These are phyloP conservation scores for Cinchona pubescens DNA, from an alignment of 257 asterid genomes.

Conservation along the genomic window DNA sequence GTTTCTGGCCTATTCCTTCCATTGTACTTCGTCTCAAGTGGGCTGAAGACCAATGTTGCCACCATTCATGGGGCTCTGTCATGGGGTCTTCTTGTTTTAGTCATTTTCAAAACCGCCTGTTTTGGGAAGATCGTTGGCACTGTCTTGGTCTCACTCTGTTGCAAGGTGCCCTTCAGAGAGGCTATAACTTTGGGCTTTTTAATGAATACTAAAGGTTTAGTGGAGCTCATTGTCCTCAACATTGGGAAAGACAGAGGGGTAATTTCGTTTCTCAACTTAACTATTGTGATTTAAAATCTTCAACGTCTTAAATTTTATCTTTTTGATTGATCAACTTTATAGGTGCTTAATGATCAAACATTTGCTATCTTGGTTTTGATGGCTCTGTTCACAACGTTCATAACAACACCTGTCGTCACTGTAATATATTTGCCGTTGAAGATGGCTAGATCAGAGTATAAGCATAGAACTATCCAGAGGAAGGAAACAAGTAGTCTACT, in stretches of 20 bases:
- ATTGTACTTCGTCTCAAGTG: constrained; percentile 41
- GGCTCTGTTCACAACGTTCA: constrained; percentile 63
- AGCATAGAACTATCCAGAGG: constrained; percentile 41
- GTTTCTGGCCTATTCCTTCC: constrained; percentile 48
- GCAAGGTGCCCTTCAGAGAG: constrained; percentile 33
- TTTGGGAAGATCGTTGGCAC: constrained; percentile 50
- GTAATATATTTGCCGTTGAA: constrained; percentile 52
- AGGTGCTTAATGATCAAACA: constrained; percentile 63
- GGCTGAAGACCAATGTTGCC: constrained; percentile 43
- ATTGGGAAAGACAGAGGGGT: constrained; percentile 46
- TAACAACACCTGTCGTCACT: constrained; percentile 47
- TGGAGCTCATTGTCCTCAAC: constrained; percentile 50
- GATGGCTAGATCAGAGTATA: constrained; percentile 32
- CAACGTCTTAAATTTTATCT: background rate
- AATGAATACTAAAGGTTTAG: constrained; percentile 52
- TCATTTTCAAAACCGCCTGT: constrained; percentile 40
- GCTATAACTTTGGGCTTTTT: constrained; percentile 37
- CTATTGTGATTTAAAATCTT: background rate
- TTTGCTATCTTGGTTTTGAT: constrained; percentile 58
- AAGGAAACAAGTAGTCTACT: constrained; percentile 34
- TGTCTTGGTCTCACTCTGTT: constrained; percentile 24
- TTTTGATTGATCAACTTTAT: constrained; percentile 1
- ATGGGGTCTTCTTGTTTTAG: constrained; percentile 48
- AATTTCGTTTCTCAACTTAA: background rate
- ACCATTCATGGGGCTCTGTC: constrained; percentile 40